Conservation (phyloP, 495 filamentous ascomycete species). For the Geoglossum glabrum region DNA sequence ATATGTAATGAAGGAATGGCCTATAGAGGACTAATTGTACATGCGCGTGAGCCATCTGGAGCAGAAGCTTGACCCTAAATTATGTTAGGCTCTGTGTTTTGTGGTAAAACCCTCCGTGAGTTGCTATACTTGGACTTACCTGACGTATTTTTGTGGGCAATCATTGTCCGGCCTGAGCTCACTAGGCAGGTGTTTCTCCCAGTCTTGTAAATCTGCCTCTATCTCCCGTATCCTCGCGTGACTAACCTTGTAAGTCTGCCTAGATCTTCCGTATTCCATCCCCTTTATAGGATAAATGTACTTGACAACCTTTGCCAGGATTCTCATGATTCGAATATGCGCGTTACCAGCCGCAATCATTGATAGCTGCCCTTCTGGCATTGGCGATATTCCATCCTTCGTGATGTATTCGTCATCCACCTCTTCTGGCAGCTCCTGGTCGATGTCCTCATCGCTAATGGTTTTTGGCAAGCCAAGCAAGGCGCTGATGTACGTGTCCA, state of each 20-base stretch:
- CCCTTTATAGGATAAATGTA: constrained; percentile 79
- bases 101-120: background rate
- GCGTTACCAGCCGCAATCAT: constrained; percentile 68
- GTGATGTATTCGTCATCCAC: constrained; percentile 25
- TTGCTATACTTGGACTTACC: constrained; percentile 32
- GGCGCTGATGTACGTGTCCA: constrained; percentile 11
- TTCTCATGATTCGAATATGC: constrained; percentile 55
- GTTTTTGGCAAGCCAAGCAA: constrained; percentile 8
- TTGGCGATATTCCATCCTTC: constrained; percentile 45
- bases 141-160: constrained; percentile 46
- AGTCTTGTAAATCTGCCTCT: constrained; percentile 63
- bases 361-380: constrained; percentile 55
- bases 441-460: constrained; percentile 11
- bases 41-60: constrained; percentile 75
- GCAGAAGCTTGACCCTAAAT: constrained; percentile 58
- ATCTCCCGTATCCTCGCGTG: constrained; percentile 80
- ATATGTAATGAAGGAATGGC: constrained; percentile 88
- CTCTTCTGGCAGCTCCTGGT: constrained; percentile 9
- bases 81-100: background rate
- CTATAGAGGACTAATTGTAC: constrained; percentile 91
- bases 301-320: constrained; percentile 69
- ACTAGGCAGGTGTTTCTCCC: constrained; percentile 62
- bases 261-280: constrained; percentile 25
- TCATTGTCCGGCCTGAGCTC: constrained; percentile 57
- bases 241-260: constrained; percentile 54